Base-by-base conservation (phyloP, 2,329 filamentous ascomycete species). In the Bipolaris oryzae region DNA sequence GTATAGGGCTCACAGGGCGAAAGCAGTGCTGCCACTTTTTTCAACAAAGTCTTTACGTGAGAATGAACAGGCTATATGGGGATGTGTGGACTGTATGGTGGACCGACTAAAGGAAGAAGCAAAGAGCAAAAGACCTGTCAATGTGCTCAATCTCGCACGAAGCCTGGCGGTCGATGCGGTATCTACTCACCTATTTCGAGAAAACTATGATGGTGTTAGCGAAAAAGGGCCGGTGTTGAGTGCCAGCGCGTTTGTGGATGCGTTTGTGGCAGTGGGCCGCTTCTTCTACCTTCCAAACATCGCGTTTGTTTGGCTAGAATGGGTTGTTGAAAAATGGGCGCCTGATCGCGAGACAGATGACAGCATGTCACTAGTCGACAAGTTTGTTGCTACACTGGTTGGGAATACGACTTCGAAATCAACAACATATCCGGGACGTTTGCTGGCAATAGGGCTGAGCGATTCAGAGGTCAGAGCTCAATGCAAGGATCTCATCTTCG, bases 161-260 rank as follows among this genome's bases (percentile, higher is more conserved):
- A 78, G 77, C 28, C 67, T 86, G 57, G 82, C 84, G 5, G 72
- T 86, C 3, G 84, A 87, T 70, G 79, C 79, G 4, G 81, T 85
- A 0, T 81, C 80, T 3, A 78, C 77, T 4, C 84, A 86, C 72
- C 72, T 86, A 1, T 84, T 86, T 56, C 77, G 77, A 1, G 73
- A 78, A 49, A 76, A 77, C 10, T 87, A 85, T 66, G 79, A 82
- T 10, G 82, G 79, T 1, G 67, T 81, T 3, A 66, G 71, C 1
- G 81, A 82, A 63, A 58, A 52, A 16, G 63, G 64, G 3, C 55
- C 59, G 1, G 62, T 35, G 47, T 67, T 60, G 57, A 83, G 57
- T 77, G 77, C 53, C 75, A 81, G n/a, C 76, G 76, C 43, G 0
- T 85, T 85, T 63, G 82, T 86, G 11, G 80, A 85, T 65, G 76